phyloP scores from a whole-genome alignment of 192 early-diverging fungal genomes.

The Coemansia sp. region DNA sequence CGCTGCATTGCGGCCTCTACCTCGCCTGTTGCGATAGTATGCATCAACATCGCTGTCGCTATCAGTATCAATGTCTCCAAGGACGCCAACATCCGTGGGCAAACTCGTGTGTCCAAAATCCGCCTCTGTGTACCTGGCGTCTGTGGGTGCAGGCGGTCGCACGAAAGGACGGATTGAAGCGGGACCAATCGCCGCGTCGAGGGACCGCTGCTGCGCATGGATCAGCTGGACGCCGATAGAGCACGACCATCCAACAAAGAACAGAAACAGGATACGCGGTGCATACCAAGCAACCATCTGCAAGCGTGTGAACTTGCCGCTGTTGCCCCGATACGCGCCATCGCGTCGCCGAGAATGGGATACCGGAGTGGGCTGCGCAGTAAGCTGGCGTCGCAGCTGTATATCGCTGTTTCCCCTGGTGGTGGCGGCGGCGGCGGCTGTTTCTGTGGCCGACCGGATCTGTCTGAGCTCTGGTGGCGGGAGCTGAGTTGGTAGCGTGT shows the following conservation, averaged over 20 bases:
- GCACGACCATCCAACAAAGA: slow-evolving; percentile 47
- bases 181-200: background rate
- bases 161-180: background rate
- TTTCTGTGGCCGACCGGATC: slow-evolving; percentile 10
- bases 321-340: background rate
- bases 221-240: slow-evolving; percentile 47
- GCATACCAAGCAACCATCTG: slow-evolving; percentile 43
- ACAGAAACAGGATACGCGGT: slow-evolving; percentile 39
- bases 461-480: slow-evolving; percentile 1
- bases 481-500: background rate
- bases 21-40: slow-evolving; percentile 8
- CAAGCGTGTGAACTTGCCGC: background rate
- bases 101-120: background rate
- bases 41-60: slow-evolving; percentile 1
- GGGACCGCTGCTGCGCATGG: slow-evolving; percentile 34
- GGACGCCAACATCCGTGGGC: slow-evolving; percentile 1
- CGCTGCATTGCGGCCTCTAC: slow-evolving; percentile 3
- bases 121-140: background rate
- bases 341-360: background rate
- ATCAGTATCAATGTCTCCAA: slow-evolving; percentile 24
- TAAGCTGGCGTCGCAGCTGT: background rate
- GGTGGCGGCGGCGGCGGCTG: background rate
- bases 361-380: background rate
- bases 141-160: background rate
- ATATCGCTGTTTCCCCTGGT: background rate